Conservation (phyloP, 768 basidiomycete genomes). For the Clitopilus passeckerianus region DNA sequence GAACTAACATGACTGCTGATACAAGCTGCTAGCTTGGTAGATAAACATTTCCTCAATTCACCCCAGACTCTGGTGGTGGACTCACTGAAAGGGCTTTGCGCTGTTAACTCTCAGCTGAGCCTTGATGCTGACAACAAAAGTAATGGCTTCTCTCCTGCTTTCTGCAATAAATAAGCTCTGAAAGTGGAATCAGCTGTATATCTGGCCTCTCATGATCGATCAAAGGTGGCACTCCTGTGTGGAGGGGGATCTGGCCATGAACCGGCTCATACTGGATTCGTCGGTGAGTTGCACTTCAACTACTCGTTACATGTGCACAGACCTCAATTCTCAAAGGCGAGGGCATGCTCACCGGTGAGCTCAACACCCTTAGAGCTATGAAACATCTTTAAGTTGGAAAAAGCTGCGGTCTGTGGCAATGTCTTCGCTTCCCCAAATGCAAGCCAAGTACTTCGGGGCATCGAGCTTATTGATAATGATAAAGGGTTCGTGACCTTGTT, state of each 20-base stretch:
- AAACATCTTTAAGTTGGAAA: not conserved
- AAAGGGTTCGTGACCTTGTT: constrained; percentile 47
- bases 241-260: constrained; percentile 91
- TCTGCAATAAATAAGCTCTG: constrained; percentile 3
- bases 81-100: constrained; percentile 69
- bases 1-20: not conserved
- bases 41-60: constrained; percentile 78
- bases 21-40: constrained; percentile 12
- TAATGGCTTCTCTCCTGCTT: constrained; percentile 19
- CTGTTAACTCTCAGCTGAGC: constrained; percentile 64
- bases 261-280: constrained; percentile 84
- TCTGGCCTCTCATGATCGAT: constrained; percentile 46
- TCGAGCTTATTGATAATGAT: constrained; percentile 70
- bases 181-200: constrained; percentile 50
- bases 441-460: constrained; percentile 74
- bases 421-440: constrained; percentile 91
- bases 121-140: constrained; percentile 73
- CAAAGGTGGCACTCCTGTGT: constrained; percentile 73
- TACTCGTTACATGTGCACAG: not conserved
- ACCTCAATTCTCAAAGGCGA: constrained; percentile 37
- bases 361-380: not conserved
- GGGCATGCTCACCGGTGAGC: constrained; percentile 71
- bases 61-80: constrained; percentile 71
- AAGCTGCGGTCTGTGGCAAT: constrained; percentile 76
- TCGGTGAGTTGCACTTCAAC: constrained; percentile 42